These are phyloP conservation scores for Paecilomyces sp. DNA, from an alignment of 2,329 filamentous ascomycete genomes.

Conservation along the genomic window DNA sequence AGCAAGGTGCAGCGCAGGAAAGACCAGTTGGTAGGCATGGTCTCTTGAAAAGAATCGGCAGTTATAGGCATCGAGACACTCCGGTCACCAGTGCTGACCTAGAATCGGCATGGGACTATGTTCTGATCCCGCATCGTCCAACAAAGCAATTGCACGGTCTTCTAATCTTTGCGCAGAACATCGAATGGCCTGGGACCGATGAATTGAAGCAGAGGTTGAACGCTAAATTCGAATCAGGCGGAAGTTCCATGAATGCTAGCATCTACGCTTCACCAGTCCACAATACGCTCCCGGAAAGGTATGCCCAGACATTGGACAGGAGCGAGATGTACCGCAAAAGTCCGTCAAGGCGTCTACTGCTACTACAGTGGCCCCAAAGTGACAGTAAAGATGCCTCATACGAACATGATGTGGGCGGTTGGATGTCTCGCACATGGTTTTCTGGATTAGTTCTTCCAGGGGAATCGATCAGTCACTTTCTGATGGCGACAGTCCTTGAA, in stretches of 20 bases:
- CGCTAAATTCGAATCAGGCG: conserved; percentile 24
- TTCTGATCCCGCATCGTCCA: conserved; percentile 28
- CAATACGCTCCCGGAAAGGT: conserved; percentile 2
- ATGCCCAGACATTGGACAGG: conserved; percentile 9
- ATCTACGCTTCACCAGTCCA: conserved; percentile 8
- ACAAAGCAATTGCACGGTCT: conserved; percentile 44
- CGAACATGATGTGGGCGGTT: conserved; percentile 38
- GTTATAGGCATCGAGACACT: conserved; percentile 13
- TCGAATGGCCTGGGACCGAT: conserved; percentile 44
- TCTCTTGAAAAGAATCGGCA: conserved; percentile 17
- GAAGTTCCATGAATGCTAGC: conserved; percentile 6
- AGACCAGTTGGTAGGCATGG: conserved; percentile 10
- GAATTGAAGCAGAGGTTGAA: conserved; percentile 29
- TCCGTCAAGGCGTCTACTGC: conserved; percentile 18
- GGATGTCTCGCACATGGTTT: conserved; percentile 50
- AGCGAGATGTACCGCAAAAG: conserved; percentile 25
- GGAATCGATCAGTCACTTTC: conserved; percentile 45
- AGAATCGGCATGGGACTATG: conserved; percentile 26
- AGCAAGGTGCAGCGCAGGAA: neutral
- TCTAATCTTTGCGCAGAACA: conserved; percentile 41
- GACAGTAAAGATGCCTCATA: conserved; percentile 6
- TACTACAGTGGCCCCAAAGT: conserved; percentile 13
- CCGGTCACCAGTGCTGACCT: conserved; percentile 6
- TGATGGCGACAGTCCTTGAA: conserved; percentile 51
- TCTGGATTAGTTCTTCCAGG: conserved; percentile 50